Evolutionary conservation across 2,329 filamentous ascomycete genomes (phyloP).

Genomic region (Monosporascus sp.): DNA sequence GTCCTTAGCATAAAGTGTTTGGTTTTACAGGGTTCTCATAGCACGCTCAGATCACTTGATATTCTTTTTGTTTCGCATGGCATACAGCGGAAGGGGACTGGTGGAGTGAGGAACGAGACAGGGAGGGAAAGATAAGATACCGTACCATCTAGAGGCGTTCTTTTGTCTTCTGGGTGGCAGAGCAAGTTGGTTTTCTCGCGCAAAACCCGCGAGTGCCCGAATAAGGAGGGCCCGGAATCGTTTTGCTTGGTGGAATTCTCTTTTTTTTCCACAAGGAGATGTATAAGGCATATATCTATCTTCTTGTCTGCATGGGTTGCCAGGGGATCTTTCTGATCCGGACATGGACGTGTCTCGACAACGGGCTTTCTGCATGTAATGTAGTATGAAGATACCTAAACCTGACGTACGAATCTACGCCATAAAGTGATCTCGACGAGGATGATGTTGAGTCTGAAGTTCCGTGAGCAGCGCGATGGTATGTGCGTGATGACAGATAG

Average conservation of each 20-base stretch:
- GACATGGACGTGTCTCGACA: too few species aligned
- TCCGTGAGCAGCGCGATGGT: too few species aligned
- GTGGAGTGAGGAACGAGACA: background rate
- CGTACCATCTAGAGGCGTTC: background rate
- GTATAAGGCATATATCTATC: conserved; percentile 15
- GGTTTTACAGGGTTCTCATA: background rate
- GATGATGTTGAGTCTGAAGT: too few species aligned
- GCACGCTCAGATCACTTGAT: background rate
- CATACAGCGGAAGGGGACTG: background rate
- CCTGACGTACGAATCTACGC: too few species aligned
- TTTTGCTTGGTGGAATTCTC: background rate
- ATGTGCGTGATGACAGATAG: too few species aligned
- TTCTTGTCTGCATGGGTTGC: conserved; percentile 4
- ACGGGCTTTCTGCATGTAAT: too few species aligned
- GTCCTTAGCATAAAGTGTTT: background rate
- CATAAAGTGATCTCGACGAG: too few species aligned
- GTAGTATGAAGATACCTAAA: too few species aligned
- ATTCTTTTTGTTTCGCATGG: background rate
- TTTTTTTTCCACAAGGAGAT: conserved; percentile 3
- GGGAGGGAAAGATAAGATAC: background rate
- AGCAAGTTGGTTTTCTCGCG: background rate
- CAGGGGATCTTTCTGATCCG: too few species aligned
- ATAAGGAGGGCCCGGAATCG: background rate
- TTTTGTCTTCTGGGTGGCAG: background rate
- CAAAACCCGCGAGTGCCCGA: background rate